These are phyloP conservation scores for Candolleomyces aberdarensis DNA, from an alignment of 768 basidiomycete species.

Conservation along the genomic window DNA sequence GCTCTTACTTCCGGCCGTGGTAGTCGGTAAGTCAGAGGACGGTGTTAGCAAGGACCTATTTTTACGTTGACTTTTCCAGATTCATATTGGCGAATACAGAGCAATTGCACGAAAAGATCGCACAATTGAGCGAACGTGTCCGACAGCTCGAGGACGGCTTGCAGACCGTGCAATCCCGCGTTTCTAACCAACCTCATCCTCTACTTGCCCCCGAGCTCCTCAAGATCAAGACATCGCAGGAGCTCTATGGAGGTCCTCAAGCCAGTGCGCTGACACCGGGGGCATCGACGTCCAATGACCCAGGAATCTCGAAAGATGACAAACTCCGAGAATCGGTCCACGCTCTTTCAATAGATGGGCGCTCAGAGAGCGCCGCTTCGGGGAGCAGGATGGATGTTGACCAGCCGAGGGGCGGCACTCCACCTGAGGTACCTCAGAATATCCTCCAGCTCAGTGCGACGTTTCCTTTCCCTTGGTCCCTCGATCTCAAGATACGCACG, in stretches of 20 bases:
- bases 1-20: conserved; percentile 61
- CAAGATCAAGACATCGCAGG: conserved; percentile 64
- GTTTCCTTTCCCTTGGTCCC: conserved; percentile 68
- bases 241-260: conserved; percentile 42
- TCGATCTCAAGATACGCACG: conserved; percentile 60
- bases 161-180: conserved; percentile 37
- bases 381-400: conserved; percentile 9
- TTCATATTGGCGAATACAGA: conserved; percentile 70
- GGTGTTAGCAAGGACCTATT: conserved; percentile 3
- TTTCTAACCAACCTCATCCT: conserved; percentile 45
- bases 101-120: conserved; percentile 62
- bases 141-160: conserved; percentile 63
- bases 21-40: conserved; percentile 44
- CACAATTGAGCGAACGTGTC: conserved; percentile 59
- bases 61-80: conserved; percentile 26
- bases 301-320: conserved; percentile 7
- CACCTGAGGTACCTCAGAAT: conserved; percentile 42
- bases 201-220: conserved; percentile 57
- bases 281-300: conserved; percentile 6
- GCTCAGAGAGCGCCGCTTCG: not conserved
- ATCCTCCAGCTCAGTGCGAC: conserved; percentile 60
- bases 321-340: conserved; percentile 12
- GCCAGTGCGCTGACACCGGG: conserved; percentile 5
- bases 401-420: conserved; percentile 12
- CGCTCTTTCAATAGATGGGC: conserved; percentile 10